Evolutionary conservation across 2,329 filamentous ascomycete species (phyloP).

Genomic region (Teratosphaeria gauchensis): DNA sequence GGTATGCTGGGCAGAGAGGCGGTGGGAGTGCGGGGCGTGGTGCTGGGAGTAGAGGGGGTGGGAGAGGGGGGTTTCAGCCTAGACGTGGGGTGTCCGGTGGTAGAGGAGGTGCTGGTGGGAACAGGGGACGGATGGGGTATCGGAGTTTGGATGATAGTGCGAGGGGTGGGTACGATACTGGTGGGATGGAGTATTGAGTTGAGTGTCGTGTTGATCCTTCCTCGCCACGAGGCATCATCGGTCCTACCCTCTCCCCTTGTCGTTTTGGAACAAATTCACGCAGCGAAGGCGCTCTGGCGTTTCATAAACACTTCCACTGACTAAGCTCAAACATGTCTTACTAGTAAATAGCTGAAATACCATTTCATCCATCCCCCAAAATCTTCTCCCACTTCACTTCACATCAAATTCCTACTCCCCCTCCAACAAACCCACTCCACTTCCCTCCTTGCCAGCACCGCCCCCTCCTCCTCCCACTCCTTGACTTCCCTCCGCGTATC

Average conservation of each 20-base stretch:
- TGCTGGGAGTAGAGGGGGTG: constrained; percentile 8
- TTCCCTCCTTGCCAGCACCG: constrained; percentile 14
- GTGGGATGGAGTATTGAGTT: constrained; percentile 27
- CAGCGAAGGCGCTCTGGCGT: background rate
- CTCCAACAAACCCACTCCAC: constrained; percentile 15
- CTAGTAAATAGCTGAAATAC: too few species aligned
- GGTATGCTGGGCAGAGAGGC: constrained; percentile 21
- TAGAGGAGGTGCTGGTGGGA: constrained; percentile 16
- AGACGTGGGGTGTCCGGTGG: constrained; percentile 20
- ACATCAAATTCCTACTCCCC: constrained; percentile 13
- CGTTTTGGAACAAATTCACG: too few species aligned
- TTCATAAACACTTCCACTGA: background rate
- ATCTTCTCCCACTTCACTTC: too few species aligned
- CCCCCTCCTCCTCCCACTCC: constrained; percentile 2
- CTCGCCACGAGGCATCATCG: too few species aligned
- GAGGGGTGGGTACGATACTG: constrained; percentile 23
- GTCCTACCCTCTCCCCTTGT: too few species aligned
- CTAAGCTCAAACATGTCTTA: background rate
- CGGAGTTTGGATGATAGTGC: constrained; percentile 35
- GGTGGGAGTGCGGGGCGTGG: constrained; percentile 23
- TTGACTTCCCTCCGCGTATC: constrained; percentile 12
- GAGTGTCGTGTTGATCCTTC: too few species aligned
- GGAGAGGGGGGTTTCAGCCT: constrained; percentile 27
- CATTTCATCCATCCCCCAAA: too few species aligned
- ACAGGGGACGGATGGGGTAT: constrained; percentile 27